These are phyloP conservation scores for Fomitopsis serialis DNA, from an alignment of 768 basidiomycete genomes.

Conservation along the genomic window DNA sequence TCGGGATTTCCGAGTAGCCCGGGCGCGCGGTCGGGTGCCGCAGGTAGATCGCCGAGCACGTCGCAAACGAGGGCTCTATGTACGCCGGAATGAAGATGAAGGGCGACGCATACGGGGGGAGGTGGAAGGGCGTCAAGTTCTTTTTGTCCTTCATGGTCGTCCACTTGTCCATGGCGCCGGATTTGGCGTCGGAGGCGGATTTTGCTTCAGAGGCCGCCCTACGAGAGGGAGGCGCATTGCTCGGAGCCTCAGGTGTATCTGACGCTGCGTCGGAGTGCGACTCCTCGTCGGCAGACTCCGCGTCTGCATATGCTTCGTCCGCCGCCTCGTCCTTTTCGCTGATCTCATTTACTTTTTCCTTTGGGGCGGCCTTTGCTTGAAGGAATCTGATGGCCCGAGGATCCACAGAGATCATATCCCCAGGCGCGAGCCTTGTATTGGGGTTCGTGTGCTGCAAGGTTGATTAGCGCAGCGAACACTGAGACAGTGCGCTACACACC, in stretches of 20 bases:
- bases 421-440: conserved; percentile 85
- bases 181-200: not conserved
- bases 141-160: conserved; percentile 8
- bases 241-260: conserved; percentile 4
- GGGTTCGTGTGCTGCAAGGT: conserved; percentile 66
- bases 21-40: conserved; percentile 97
- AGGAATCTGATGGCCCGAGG: conserved; percentile 77
- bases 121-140: conserved; percentile 66
- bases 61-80: conserved; percentile 78
- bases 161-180: not conserved
- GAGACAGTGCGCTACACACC: conserved; percentile 40
- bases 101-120: conserved; percentile 84
- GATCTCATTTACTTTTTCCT: conserved; percentile 9
- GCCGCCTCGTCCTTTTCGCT: conserved; percentile 6
- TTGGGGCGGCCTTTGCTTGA: conserved; percentile 25
- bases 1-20: conserved; percentile 91
- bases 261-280: not conserved
- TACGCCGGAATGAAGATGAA: conserved; percentile 93
- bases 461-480: not conserved
- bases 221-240: conserved; percentile 17
- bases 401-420: conserved; percentile 90
- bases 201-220: conserved; percentile 2
- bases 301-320: conserved; percentile 6
- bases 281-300: not conserved
- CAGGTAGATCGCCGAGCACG: conserved; percentile 89